These are phyloP conservation scores for Tulasnella sp. DNA, from an alignment of 768 basidiomycete genomes.

Conservation along the genomic window DNA sequence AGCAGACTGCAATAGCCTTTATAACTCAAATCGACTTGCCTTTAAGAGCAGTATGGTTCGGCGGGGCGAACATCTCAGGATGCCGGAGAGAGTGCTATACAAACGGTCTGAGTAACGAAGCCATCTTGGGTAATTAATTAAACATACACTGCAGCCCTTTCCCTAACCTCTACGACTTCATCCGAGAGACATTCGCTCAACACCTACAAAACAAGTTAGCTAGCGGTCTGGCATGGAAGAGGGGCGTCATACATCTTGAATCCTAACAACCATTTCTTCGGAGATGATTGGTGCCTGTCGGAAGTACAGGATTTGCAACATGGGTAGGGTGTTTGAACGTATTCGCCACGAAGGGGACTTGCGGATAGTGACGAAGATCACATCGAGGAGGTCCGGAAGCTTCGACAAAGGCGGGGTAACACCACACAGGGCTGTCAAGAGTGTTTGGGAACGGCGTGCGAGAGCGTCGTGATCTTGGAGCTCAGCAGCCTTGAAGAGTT, in stretches of 20 bases:
- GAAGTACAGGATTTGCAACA: slow-evolving; percentile 90
- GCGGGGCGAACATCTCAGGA: slow-evolving; percentile 49
- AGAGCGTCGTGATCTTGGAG: slow-evolving; percentile 79
- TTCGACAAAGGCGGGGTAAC: slow-evolving; percentile 74
- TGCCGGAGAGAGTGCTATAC: slow-evolving; percentile 46
- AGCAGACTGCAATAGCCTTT: neutral
- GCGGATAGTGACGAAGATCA: slow-evolving; percentile 76
- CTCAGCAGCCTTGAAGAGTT: slow-evolving; percentile 76
- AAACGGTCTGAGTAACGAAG: slow-evolving; percentile 38
- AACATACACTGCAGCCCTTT: slow-evolving; percentile 44
- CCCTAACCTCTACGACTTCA: slow-evolving; percentile 48
- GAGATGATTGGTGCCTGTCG: slow-evolving; percentile 80
- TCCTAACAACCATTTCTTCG: slow-evolving; percentile 74
- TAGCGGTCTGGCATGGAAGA: neutral
- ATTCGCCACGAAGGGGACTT: slow-evolving; percentile 87
- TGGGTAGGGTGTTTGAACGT: slow-evolving; percentile 80
- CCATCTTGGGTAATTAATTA: neutral
- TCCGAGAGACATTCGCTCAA: slow-evolving; percentile 72
- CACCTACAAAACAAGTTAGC: slow-evolving; percentile 51
- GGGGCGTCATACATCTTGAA: slow-evolving; percentile 65
- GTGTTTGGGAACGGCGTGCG: slow-evolving; percentile 61
- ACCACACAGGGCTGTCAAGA: slow-evolving; percentile 84
- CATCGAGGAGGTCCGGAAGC: slow-evolving; percentile 67
- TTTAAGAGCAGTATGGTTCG: slow-evolving; percentile 49
- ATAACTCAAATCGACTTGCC: slow-evolving; percentile 35